Conservation (phyloP, 2,329 filamentous ascomycete species). For the Diplodia seriata region DNA sequence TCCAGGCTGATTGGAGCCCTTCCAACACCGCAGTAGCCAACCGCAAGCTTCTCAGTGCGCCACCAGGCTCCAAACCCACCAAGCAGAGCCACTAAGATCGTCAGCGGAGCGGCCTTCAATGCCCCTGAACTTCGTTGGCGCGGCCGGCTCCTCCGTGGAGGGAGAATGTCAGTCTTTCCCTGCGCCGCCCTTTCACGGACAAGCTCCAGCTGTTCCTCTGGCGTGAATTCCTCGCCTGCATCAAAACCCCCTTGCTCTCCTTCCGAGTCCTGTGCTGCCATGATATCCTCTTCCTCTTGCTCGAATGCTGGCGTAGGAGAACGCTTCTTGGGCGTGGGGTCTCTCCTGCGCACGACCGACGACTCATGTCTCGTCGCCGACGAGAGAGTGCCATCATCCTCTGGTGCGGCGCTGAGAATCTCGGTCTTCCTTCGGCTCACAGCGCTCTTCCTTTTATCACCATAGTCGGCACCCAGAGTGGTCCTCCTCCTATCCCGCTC, state of each 20-base stretch:
- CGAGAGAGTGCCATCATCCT: constrained; percentile 59
- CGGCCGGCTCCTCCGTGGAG: constrained; percentile 47
- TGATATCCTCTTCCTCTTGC: not conserved
- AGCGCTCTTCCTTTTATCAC: constrained; percentile 53
- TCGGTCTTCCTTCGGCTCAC: constrained; percentile 53
- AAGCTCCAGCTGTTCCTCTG: constrained; percentile 81
- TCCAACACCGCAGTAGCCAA: constrained; percentile 90
- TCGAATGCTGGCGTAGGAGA: constrained; percentile 12
- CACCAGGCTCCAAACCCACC: constrained; percentile 81
- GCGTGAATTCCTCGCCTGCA: constrained; percentile 89
- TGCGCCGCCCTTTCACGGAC: constrained; percentile 70
- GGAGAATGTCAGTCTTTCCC: constrained; percentile 60
- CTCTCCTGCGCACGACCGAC: constrained; percentile 5
- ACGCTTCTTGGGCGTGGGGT: constrained; percentile 7
- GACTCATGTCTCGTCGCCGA: constrained; percentile 39
- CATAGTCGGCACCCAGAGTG: constrained; percentile 53
- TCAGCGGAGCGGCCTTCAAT: constrained; percentile 70
- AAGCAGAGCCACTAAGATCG: constrained; percentile 73
- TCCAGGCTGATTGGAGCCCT: constrained; percentile 62
- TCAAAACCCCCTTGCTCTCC: constrained; percentile 56
- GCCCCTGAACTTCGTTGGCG: constrained; percentile 55
- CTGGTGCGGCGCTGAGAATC: constrained; percentile 53
- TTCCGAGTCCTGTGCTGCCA: constrained; percentile 24
- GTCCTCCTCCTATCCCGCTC: constrained; percentile 58
- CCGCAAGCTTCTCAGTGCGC: constrained; percentile 92